These are phyloP conservation scores for Lunularia cruciata DNA, from an alignment of 225 moss, liverwort and hornwort species.

Conservation along the genomic window DNA sequence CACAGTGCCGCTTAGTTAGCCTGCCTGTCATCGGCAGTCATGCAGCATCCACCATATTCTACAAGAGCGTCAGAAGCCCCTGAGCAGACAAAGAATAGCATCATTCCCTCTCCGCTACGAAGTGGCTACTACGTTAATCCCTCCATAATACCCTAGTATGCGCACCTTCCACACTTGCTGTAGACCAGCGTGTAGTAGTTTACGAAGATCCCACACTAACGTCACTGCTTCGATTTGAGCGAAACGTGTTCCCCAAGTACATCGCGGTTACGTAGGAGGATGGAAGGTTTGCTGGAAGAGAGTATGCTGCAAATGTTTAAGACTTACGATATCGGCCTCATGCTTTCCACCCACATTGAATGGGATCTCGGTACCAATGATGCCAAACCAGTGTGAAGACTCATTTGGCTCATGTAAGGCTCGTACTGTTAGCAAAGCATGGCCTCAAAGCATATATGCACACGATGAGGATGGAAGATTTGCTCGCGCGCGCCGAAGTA, in stretches of 20 bases:
- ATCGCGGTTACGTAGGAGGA: too few species aligned
- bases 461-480: slow-evolving; percentile 32
- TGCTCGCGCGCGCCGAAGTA: too few species aligned
- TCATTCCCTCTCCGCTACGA: too few species aligned
- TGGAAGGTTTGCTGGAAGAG: too few species aligned
- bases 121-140: too few species aligned
- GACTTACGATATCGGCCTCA: background rate
- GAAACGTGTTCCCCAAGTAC: too few species aligned
- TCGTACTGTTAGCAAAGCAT: slow-evolving; percentile 17
- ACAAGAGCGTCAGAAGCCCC: slow-evolving; percentile 43
- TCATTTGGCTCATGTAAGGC: background rate
- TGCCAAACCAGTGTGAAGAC: background rate
- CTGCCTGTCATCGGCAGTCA: slow-evolving; percentile 38
- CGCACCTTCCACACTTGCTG: background rate
- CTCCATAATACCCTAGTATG: background rate
- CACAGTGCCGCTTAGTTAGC: slow-evolving; percentile 87
- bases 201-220: background rate
- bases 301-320: too few species aligned
- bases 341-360: too few species aligned
- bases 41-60: slow-evolving; percentile 40
- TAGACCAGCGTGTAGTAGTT: too few species aligned
- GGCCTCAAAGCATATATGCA: slow-evolving; percentile 22
- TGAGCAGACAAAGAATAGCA: slow-evolving; percentile 18
- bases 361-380: background rate
- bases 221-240: background rate